These are phyloP conservation scores for Allomyces macrogynus DNA, from an alignment of 192 early-diverging fungal species.

Conservation along the genomic window DNA sequence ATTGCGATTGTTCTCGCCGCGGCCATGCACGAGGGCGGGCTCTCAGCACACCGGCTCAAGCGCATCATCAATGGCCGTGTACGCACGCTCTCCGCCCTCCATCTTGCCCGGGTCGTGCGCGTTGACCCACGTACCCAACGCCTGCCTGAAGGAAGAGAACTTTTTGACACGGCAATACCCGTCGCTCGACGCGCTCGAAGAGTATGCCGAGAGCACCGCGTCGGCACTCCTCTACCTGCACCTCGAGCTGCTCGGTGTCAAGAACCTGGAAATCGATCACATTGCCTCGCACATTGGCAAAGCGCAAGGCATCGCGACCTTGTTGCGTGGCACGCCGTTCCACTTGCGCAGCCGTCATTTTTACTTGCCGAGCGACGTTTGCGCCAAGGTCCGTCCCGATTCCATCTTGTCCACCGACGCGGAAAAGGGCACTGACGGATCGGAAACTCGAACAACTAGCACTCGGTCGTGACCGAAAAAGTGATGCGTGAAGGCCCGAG, in stretches of 20 bases:
- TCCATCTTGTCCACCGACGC: not conserved
- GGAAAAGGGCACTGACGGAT: not conserved
- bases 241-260: slow-evolving; percentile 63
- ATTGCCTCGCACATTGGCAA: slow-evolving; percentile 77
- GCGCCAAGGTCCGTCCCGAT: slow-evolving; percentile 36
- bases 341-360: slow-evolving; percentile 43
- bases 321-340: slow-evolving; percentile 52
- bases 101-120: slow-evolving; percentile 1
- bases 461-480: slow-evolving; percentile 53
- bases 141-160: slow-evolving; percentile 16
- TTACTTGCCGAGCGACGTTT: slow-evolving; percentile 52
- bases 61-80: slow-evolving; percentile 50
- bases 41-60: slow-evolving; percentile 62
- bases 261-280: slow-evolving; percentile 67
- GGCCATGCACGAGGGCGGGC: slow-evolving; percentile 24
- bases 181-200: slow-evolving; percentile 56
- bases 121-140: not conserved
- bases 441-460: slow-evolving; percentile 17
- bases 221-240: slow-evolving; percentile 76
- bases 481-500: slow-evolving; percentile 36
- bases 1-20: slow-evolving; percentile 45
- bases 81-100: not conserved
- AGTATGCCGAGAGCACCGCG: slow-evolving; percentile 71
- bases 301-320: slow-evolving; percentile 57
- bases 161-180: slow-evolving; percentile 44